These are phyloP conservation scores for Macrolepiota albuminosa DNA, from an alignment of 768 basidiomycete genomes.

Conservation along the genomic window DNA sequence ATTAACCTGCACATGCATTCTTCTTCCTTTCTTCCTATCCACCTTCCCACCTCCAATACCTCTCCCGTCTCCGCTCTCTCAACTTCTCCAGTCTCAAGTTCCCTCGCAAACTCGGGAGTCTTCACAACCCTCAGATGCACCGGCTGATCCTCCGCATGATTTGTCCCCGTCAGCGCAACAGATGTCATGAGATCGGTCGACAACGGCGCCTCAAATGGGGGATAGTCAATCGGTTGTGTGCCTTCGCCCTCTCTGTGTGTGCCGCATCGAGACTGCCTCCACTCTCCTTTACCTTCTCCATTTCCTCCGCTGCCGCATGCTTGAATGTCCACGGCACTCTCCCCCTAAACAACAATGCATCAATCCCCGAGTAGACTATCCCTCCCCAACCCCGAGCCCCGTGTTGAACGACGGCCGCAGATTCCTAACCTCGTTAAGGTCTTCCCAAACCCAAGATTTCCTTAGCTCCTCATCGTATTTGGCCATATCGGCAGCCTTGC, in stretches of 20 bases:
- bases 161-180: conserved; percentile 86
- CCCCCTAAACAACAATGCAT: conserved; percentile 80
- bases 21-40: conserved; percentile 41
- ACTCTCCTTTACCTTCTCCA: conserved; percentile 20
- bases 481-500: conserved; percentile 54
- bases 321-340: conserved; percentile 90
- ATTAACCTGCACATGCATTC: conserved; percentile 72
- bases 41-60: conserved; percentile 18
- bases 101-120: conserved; percentile 24
- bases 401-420: conserved; percentile 86
- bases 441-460: conserved; percentile 79
- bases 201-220: conserved; percentile 80
- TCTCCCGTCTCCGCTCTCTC: conserved; percentile 19
- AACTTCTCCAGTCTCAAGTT: conserved; percentile 17
- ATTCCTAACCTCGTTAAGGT: conserved; percentile 89
- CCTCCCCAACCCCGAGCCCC: conserved; percentile 82
- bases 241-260: conserved; percentile 63
- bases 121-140: conserved; percentile 73
- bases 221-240: conserved; percentile 79
- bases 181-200: conserved; percentile 93
- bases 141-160: conserved; percentile 96
- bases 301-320: conserved; percentile 40
- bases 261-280: conserved; percentile 50
- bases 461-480: conserved; percentile 66
- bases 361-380: conserved; percentile 83